These are phyloP conservation scores for Pyrus communis DNA, from an alignment of 306 rosid genomes.

Conservation along the genomic window DNA sequence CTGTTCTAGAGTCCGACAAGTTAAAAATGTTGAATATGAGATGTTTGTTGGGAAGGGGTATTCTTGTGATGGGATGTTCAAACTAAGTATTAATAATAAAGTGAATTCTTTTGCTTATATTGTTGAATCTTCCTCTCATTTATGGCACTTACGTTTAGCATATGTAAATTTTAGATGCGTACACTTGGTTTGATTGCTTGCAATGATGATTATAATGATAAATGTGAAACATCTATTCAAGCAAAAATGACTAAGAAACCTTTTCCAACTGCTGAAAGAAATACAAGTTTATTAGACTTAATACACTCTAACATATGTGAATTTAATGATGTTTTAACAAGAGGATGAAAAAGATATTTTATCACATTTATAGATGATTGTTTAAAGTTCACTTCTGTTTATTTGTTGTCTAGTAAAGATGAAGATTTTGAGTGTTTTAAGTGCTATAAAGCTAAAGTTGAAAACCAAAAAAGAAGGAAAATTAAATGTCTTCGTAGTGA, in stretches of 20 bases:
- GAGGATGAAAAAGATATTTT: neutral
- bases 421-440: neutral
- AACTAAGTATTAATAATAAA: too few species aligned
- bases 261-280: neutral
- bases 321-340: neutral
- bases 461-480: too few species aligned
- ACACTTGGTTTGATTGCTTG: neutral
- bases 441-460: neutral
- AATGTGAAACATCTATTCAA: neutral
- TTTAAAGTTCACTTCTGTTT: too few species aligned
- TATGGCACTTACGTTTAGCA: neutral
- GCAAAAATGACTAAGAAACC: constrained; percentile 5
- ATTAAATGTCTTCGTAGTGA: too few species aligned
- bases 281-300: neutral
- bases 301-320: neutral
- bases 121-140: neutral
- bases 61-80: too few species aligned
- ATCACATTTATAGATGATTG: too few species aligned
- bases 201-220: neutral
- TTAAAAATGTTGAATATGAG: too few species aligned
- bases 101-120: too few species aligned
- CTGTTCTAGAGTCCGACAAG: too few species aligned
- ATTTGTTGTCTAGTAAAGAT: too few species aligned
- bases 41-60: too few species aligned
- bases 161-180: neutral